Evolutionary conservation across 495 filamentous ascomycete genomes (phyloP), one percentile per base, ranked within the genome.

Genomic region (Daldinia childiae): DNA sequence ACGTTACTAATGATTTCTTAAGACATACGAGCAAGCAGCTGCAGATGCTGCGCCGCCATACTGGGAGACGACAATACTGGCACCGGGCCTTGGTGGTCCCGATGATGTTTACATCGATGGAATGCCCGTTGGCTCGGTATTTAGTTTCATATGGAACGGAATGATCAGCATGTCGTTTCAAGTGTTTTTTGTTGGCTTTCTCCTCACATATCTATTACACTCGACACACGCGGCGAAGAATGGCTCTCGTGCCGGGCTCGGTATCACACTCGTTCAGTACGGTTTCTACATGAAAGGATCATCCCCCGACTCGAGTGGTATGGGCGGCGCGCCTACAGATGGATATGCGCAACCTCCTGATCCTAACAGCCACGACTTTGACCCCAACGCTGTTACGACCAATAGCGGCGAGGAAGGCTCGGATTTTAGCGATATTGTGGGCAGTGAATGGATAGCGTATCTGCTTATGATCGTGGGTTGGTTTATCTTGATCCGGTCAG

Each of bases 131-230:
- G 95, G 95, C 75, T 96, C 94, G 36, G 82, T 98, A 72, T 98
- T 98, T 84, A 91, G 90, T 61, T 99, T 99, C 75, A 83, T 97
- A 66, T 99, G 96, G 96, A 99, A 99, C 80, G 94, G 89, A 78
- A 95, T 98, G 91, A 98, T 99, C 72, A 95, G 92, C 56, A 93
- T 96, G 90, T 95, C 93, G n/a, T 98, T 99, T 85, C 92, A 95
- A 24, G 43, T 48, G 9, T 48, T 30, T 75, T 86, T 98, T 63
- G 92, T 97, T 79, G 95, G 96, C 50, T 99, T 99, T 85, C 89
- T 99, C 24, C 90, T 99, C 74, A 98, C 96, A 36, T 98, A 98
- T 79, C 92, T 99, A 69, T 87, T 99, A 2, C 96, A 98, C 84
- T 98, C 95, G 43, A 97, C 94, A 9, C 95, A 99, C 79, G 95